Conservation (phyloP, 805 yeast genomes). For the Tetrapisispora taiwanensis region DNA sequence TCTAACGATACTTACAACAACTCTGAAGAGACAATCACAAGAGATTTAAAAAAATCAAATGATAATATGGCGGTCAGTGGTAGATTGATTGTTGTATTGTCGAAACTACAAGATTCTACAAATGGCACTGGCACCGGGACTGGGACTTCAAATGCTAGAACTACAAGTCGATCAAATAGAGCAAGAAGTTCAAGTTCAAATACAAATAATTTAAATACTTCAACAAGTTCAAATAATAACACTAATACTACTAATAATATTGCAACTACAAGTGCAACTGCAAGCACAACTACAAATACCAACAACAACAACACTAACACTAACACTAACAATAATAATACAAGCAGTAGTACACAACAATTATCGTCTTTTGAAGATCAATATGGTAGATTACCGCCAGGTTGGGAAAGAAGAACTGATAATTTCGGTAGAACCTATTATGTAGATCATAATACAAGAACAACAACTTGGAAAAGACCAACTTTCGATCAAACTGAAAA, state of each 20-base stretch:
- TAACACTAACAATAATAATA: constrained; percentile 6
- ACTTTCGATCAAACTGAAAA: constrained; percentile 64
- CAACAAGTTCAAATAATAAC: not conserved
- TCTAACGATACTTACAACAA: constrained; percentile 5
- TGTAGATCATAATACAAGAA: constrained; percentile 94
- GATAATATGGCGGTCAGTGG: constrained; percentile 92
- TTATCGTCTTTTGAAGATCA: constrained; percentile 95
- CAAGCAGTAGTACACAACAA: constrained; percentile 40
- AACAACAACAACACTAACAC: constrained; percentile 9
- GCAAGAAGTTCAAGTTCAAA: constrained; percentile 15
- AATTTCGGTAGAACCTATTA: constrained; percentile 95
- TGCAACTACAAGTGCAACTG: constrained; percentile 5
- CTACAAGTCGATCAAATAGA: not conserved
- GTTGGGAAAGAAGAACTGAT: constrained; percentile 98
- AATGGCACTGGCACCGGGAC: constrained; percentile 6
- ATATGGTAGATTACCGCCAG: constrained; percentile 91
- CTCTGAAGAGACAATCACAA: constrained; percentile 76
- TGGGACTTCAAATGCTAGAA: constrained; percentile 8
- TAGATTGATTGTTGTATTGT: constrained; percentile 67
- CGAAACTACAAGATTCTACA: constrained; percentile 32
- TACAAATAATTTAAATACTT: constrained; percentile 11
- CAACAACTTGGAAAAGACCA: constrained; percentile 99
- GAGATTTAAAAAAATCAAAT: constrained; percentile 84
- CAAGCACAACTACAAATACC: not conserved
- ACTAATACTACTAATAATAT: constrained; percentile 2